phyloP scores from a whole-genome alignment of 257 asterid genomes.

The Asclepias syriaca region DNA sequence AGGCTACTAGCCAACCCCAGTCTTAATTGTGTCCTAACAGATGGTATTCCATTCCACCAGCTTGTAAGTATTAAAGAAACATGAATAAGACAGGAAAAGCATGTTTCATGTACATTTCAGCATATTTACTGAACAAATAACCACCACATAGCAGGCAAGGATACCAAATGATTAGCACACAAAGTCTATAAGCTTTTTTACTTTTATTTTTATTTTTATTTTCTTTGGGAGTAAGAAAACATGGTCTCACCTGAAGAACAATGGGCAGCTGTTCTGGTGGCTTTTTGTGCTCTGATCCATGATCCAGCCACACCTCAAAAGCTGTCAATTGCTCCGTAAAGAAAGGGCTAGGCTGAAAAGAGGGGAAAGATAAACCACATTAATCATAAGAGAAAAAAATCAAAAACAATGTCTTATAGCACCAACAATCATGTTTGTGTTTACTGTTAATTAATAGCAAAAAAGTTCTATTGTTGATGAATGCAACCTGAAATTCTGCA shows the following conservation, averaged over 20 bases:
- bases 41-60: not conserved
- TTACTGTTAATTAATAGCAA: not conserved
- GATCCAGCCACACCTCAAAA: slow-evolving; percentile 99
- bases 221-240: not conserved
- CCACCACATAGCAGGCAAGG: slow-evolving; percentile 11
- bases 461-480: not conserved
- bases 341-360: slow-evolving; percentile 87
- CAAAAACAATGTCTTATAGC: not conserved
- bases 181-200: not conserved
- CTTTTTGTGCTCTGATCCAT: slow-evolving; percentile 92
- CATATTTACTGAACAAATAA: slow-evolving; percentile 8
- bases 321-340: slow-evolving; percentile 81
- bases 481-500: slow-evolving; percentile 86
- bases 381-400: slow-evolving; percentile 12
- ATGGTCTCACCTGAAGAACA: slow-evolving; percentile 82
- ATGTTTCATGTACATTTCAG: slow-evolving; percentile 2
- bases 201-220: no score
- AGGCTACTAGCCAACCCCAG: not conserved
- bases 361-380: slow-evolving; percentile 11
- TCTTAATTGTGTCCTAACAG: not conserved
- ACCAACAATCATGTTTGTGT: not conserved
- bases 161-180: not conserved
- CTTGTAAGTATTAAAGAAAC: not conserved
- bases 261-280: slow-evolving; percentile 98
- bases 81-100: not conserved